Evolutionary conservation across 257 asterid species (phyloP).

Genomic region (Petunia axillaris): DNA sequence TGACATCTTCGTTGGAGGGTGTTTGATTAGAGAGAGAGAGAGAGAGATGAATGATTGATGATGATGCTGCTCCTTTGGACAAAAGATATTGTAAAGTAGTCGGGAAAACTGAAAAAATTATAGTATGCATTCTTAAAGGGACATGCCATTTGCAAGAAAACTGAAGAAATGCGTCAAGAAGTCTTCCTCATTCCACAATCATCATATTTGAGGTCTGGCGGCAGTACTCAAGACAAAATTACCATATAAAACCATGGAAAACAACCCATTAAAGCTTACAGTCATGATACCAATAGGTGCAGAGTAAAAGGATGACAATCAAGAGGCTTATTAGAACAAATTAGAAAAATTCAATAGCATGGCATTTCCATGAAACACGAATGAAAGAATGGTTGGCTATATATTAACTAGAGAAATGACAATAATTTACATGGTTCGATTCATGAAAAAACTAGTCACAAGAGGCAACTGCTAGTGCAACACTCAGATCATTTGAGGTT

Average conservation of each 20-base stretch:
- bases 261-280: not conserved
- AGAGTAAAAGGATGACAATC: conserved; percentile 1
- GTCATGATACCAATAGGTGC: too few relatives aligned
- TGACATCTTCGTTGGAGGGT: not conserved
- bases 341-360: not conserved
- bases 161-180: not conserved
- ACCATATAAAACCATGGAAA: conserved; percentile 5
- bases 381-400: conserved; percentile 6
- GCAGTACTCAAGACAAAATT: not conserved
- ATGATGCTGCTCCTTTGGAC: not conserved
- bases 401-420: not conserved
- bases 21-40: not conserved
- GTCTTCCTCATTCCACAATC: not conserved
- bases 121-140: not conserved
- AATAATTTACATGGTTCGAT: not conserved
- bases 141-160: conserved; percentile 6
- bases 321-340: not conserved
- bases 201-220: not conserved
- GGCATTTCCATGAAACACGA: not conserved
- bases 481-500: conserved; percentile 88
- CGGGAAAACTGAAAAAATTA: not conserved
- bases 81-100: conserved; percentile 15
- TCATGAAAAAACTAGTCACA: conserved; percentile 52
- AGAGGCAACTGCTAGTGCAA: conserved; percentile 91
- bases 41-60: conserved; percentile 10